Evolutionary conservation across 1,139 yeast genomes (phyloP).

Genomic region (Protomyces pachydermus): DNA sequence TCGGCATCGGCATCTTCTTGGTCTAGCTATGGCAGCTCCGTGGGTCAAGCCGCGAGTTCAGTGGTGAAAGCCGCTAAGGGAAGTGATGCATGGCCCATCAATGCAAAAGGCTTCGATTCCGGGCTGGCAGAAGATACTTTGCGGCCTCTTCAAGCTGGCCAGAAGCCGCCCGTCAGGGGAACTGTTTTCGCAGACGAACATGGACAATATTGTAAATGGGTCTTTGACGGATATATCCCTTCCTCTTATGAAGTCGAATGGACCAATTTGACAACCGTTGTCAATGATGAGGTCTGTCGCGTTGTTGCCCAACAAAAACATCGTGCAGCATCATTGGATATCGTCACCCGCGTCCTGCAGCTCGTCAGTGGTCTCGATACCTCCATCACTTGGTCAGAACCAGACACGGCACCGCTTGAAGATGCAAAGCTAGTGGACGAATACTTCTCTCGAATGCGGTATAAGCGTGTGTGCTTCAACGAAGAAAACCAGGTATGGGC

Average conservation of each 20-base stretch:
- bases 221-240: constrained; percentile 9
- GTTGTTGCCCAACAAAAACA: background rate
- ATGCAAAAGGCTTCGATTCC: background rate
- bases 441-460: constrained; percentile 17
- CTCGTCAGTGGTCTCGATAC: background rate
- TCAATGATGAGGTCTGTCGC: constrained; percentile 9
- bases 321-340: background rate
- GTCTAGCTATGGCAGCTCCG: background rate
- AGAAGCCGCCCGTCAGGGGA: background rate
- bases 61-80: background rate
- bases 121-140: background rate
- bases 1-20: background rate
- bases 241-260: constrained; percentile 10
- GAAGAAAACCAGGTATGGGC: background rate
- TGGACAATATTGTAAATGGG: constrained; percentile 2
- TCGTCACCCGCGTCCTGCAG: constrained; percentile 3
- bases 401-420: constrained; percentile 5
- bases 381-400: background rate
- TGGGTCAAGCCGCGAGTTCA: background rate
- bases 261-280: background rate
- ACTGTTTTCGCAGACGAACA: background rate
- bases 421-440: background rate
- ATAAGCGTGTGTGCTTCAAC: constrained; percentile 9
- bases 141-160: background rate
- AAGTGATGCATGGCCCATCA: background rate